phyloP scores from a whole-genome alignment of 257 asterid species.

The Verbascum thapsus region DNA sequence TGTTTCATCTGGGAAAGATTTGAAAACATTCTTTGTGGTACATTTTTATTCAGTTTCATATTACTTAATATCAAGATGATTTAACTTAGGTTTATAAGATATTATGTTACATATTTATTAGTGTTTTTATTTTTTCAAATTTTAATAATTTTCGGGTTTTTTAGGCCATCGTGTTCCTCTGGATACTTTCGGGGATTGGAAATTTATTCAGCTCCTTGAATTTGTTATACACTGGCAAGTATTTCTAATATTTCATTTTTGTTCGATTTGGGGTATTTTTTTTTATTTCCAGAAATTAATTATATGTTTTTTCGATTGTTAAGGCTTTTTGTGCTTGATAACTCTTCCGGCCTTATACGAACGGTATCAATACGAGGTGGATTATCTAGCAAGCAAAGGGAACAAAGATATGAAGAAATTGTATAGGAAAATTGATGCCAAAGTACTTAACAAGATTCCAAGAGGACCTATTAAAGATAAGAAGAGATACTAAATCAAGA shows the following conservation, averaged over 20 bases:
- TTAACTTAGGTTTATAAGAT: too few species aligned
- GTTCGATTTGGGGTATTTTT: too few species aligned
- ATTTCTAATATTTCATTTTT: not conserved
- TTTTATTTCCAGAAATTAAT: not conserved
- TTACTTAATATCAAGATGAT: too few species aligned
- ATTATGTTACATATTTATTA: too few species aligned
- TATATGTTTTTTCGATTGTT: not conserved
- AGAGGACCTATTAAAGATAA: conserved; percentile 77
- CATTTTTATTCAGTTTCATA: not conserved
- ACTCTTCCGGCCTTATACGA: conserved; percentile 75
- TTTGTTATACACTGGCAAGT: conserved; percentile 61
- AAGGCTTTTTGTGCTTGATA: conserved; percentile 66
- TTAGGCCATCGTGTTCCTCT: conserved; percentile 61
- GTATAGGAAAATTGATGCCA: conserved; percentile 57
- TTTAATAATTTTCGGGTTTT: not conserved
- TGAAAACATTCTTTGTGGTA: conserved; percentile 71
- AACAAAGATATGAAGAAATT: conserved; percentile 59
- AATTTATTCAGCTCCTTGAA: conserved; percentile 69
- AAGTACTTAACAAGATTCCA: conserved; percentile 81
- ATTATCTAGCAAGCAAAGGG: conserved; percentile 62
- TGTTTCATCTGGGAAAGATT: conserved; percentile 76
- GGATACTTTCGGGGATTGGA: conserved; percentile 71
- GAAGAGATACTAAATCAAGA: conserved; percentile 47
- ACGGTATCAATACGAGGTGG: conserved; percentile 66
- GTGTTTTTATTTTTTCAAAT: not conserved